phyloP scores from a whole-genome alignment of 1,139 yeast species.

The Geotrichum cucujoidarum region DNA sequence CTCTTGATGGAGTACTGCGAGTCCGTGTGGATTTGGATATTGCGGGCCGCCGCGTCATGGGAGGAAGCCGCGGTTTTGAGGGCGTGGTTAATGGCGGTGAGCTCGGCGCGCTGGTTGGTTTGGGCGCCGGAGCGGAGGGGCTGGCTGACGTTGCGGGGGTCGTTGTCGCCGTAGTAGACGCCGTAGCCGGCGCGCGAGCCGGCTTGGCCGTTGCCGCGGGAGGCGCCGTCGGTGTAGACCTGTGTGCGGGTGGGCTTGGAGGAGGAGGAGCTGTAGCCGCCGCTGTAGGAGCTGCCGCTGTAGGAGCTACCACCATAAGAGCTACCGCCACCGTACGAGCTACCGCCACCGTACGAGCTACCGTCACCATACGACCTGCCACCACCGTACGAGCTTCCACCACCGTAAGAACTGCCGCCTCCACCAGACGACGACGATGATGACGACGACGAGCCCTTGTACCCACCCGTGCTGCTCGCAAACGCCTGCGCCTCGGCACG shows the following conservation, averaged over 20 bases:
- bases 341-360: not conserved
- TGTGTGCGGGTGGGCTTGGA: not conserved
- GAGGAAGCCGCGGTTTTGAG: conserved; percentile 27
- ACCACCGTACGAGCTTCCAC: conserved; percentile 9
- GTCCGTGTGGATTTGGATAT: conserved; percentile 45
- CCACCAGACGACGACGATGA: not conserved
- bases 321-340: not conserved
- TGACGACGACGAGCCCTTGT: not conserved
- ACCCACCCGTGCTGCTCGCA: conserved; percentile 24
- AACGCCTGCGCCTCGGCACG: conserved; percentile 44
- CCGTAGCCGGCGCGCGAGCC: conserved; percentile 63
- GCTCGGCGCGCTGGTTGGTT: conserved; percentile 81
- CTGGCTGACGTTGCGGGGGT: conserved; percentile 50
- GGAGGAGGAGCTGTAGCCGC: not conserved
- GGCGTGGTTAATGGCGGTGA: conserved; percentile 60
- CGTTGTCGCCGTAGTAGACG: conserved; percentile 57
- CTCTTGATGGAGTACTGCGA: conserved; percentile 52
- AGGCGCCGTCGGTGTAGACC: conserved; percentile 71
- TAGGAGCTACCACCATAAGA: not conserved
- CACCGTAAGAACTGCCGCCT: not conserved
- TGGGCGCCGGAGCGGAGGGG: conserved; percentile 45
- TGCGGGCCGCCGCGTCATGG: conserved; percentile 1
- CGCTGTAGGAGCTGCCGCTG: not conserved
- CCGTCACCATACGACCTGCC: conserved; percentile 2
- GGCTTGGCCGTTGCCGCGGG: conserved; percentile 48